Evolutionary conservation across 352 stramenopile genomes (phyloP).

Genomic region (Pseudoperonospora humuli): DNA sequence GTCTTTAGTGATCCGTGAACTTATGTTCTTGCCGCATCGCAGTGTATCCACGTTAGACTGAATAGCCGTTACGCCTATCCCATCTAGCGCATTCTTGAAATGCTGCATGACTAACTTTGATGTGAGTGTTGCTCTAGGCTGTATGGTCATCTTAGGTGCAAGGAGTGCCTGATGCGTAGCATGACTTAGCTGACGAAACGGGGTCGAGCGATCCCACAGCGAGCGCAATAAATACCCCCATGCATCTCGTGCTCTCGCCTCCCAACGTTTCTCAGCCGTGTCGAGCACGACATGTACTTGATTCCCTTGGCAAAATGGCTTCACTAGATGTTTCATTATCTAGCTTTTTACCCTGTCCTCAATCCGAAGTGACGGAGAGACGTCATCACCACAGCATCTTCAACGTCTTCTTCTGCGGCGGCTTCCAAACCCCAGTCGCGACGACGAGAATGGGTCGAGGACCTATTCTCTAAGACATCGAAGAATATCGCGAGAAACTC

Average conservation of each 20-base stretch:
- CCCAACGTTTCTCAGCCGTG: not conserved
- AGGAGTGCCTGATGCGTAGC: no score
- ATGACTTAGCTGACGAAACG: not conserved
- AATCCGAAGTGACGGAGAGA: constrained; percentile 2
- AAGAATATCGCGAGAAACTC: not conserved
- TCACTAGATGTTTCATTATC: constrained; percentile 1
- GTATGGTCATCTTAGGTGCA: constrained; percentile 1
- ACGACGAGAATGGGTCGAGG: not conserved
- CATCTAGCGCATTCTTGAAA: no score
- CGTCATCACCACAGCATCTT: constrained; percentile 1
- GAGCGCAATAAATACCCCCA: no score
- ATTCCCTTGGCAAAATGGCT: not conserved
- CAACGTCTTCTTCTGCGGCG: not conserved
- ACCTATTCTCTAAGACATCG: constrained; percentile 1
- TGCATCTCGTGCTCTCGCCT: constrained; percentile 3
- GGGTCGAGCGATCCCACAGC: no score
- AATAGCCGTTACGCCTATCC: no score
- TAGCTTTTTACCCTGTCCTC: not conserved
- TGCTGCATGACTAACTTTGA: no score
- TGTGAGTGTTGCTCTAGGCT: not conserved
- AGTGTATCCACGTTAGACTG: no score
- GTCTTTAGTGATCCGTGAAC: no score
- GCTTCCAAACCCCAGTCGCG: not conserved
- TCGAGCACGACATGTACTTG: not conserved
- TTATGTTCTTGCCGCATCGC: no score